A percentile compares a stretch with the other conserved stretches of the same genome.
Conservation (phyloP, 768 basidiomycete species). For the Boletus vermiculosoides region DNA sequence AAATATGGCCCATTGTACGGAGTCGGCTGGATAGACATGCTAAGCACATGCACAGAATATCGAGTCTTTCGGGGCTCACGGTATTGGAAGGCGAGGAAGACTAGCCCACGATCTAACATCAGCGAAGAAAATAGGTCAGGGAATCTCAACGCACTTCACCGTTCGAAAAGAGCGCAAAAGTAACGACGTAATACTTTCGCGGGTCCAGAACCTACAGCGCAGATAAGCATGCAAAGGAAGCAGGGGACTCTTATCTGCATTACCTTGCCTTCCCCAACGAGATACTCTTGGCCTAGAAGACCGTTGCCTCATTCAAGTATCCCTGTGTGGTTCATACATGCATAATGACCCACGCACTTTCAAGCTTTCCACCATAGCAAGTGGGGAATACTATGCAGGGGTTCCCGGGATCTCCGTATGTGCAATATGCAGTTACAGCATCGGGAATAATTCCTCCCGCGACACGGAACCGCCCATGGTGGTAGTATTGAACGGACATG, state of each 20-base stretch:
- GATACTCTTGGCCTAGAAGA: constrained; percentile 45
- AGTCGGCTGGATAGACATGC: constrained; percentile 36
- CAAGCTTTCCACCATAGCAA: constrained; percentile 54
- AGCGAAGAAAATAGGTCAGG: neutral
- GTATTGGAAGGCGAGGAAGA: constrained; percentile 62
- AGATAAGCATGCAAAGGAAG: neutral
- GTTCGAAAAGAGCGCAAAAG: constrained; percentile 57
- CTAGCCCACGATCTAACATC: constrained; percentile 25
- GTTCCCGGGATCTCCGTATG: constrained; percentile 51
- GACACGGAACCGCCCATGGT: constrained; percentile 53
- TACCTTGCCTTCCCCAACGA: constrained; percentile 55
- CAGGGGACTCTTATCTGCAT: neutral
- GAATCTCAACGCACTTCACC: constrained; percentile 45
- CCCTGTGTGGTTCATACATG: neutral
- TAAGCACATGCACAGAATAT: neutral
- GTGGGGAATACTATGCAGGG: constrained; percentile 62
- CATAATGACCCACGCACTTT: constrained; percentile 37
- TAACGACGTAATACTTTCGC: constrained; percentile 51
- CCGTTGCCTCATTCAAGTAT: constrained; percentile 15
- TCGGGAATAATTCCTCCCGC: constrained; percentile 54
- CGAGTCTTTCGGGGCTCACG: constrained; percentile 3
- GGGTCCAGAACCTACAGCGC: constrained; percentile 45
- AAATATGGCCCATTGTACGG: constrained; percentile 63
- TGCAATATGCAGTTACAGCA: constrained; percentile 58
- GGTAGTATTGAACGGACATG: constrained; percentile 44